phyloP scores from a whole-genome alignment of 1,284 basidiomycete species.

The Ustilago xerochloae region DNA sequence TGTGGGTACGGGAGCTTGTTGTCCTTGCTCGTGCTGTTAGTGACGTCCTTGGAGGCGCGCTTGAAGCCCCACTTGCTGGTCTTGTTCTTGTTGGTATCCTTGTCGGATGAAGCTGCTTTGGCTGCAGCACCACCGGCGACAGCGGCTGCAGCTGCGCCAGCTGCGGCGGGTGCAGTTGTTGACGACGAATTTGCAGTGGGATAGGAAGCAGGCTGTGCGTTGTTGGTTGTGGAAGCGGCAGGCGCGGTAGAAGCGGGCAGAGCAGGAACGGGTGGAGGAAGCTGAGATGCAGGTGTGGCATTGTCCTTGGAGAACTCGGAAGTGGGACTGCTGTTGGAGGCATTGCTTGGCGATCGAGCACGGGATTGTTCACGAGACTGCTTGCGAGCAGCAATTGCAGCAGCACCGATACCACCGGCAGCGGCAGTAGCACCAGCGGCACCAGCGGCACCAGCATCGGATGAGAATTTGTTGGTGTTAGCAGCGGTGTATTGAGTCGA shows the following conservation, averaged over 20 bases:
- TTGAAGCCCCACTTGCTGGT: conserved; percentile 47
- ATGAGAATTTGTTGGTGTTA: conserved; percentile 18
- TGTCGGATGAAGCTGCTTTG: conserved; percentile 10
- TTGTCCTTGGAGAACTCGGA: conserved; percentile 35
- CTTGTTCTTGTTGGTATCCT: conserved; percentile 35
- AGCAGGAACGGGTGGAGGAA: conserved; percentile 41
- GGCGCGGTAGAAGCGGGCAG: conserved; percentile 16
- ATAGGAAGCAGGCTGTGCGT: conserved; percentile 1
- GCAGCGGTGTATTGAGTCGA: conserved; percentile 23
- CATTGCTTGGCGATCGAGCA: conserved; percentile 22
- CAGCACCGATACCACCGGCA: conserved; percentile 40
- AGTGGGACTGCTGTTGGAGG: conserved; percentile 25
- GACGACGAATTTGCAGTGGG: conserved; percentile 6
- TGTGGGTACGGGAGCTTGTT: conserved; percentile 40
- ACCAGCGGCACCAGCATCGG: conserved; percentile 14
- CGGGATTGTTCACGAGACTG: conserved; percentile 42
- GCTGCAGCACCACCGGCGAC: conserved; percentile 4
- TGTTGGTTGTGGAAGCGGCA: conserved; percentile 1
- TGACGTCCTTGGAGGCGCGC: conserved; percentile 36
- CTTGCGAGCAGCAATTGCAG: conserved; percentile 43
- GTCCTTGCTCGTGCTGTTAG: conserved; percentile 4
- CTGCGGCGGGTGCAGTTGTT: conserved; percentile 3
- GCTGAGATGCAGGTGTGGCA: conserved; percentile 16
- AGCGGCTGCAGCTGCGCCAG: conserved; percentile 7
- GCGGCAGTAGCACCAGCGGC: conserved; percentile 27